Evolutionary conservation across 306 rosid species (phyloP).

Genomic region (Glycine latifolia): DNA sequence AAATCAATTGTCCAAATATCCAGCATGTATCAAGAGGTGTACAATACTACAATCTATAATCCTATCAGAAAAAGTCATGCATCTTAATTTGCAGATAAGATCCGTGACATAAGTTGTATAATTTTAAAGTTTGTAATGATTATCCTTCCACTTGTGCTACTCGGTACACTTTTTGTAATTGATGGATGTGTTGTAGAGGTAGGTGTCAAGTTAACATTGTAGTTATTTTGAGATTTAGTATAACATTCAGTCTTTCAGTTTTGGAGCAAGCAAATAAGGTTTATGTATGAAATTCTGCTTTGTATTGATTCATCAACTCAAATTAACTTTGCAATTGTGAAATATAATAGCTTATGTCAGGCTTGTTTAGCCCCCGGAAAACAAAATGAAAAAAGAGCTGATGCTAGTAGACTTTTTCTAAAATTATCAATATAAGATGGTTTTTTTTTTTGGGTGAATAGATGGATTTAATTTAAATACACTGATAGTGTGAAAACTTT

Average conservation of each 20-base stretch:
- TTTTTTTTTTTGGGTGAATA: neutral
- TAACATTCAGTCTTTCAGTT: slow-evolving; percentile 38
- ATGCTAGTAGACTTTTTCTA: neutral
- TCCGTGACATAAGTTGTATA: slow-evolving; percentile 39
- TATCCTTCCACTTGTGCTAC: slow-evolving; percentile 46
- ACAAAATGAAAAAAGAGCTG: neutral
- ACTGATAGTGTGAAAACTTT: neutral
- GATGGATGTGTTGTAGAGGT: slow-evolving; percentile 49
- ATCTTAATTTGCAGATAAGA: slow-evolving; percentile 41
- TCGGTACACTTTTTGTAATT: slow-evolving; percentile 38
- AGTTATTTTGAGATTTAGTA: slow-evolving; percentile 47
- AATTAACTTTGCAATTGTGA: slow-evolving; percentile 14
- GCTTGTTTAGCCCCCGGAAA: neutral
- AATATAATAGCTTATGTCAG: neutral
- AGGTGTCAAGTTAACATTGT: slow-evolving; percentile 34
- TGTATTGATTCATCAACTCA: slow-evolving; percentile 29
- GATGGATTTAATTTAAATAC: neutral
- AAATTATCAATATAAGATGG: neutral
- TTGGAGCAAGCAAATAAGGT: slow-evolving; percentile 45
- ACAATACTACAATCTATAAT: slow-evolving; percentile 45
- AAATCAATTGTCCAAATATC: slow-evolving; percentile 37
- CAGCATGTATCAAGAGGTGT: slow-evolving; percentile 38
- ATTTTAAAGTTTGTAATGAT: slow-evolving; percentile 35
- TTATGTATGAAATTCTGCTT: slow-evolving; percentile 10
- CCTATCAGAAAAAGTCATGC: slow-evolving; percentile 45